phyloP scores from a whole-genome alignment of 2,329 filamentous ascomycete genomes.

The Pseudogymnoascus pannorum region DNA sequence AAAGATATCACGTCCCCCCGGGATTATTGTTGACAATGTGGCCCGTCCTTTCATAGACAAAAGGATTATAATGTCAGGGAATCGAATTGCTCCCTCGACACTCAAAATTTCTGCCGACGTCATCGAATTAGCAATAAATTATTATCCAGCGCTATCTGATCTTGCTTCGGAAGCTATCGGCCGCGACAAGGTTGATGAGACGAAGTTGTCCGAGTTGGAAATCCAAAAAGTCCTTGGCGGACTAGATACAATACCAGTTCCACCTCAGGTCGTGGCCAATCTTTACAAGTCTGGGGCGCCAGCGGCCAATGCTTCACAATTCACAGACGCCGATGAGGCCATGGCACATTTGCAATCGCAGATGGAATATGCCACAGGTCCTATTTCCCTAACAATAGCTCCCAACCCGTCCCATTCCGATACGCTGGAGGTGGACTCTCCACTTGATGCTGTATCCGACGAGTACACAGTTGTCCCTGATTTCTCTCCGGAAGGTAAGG shows the following conservation, averaged over 20 bases:
- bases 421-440: background rate
- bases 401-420: background rate
- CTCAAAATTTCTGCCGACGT: background rate
- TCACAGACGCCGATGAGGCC: background rate
- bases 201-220: background rate
- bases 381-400: background rate
- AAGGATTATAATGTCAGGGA: too few relatives aligned
- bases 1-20: background rate
- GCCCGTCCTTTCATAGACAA: background rate
- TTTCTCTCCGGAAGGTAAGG: background rate
- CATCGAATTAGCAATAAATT: background rate
- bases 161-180: background rate
- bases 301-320: background rate
- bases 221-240: background rate
- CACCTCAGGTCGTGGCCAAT: background rate
- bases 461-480: background rate
- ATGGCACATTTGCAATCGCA: background rate
- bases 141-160: background rate
- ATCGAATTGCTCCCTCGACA: too few relatives aligned
- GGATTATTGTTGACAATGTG: too few relatives aligned
- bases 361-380: background rate
- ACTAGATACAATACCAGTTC: constrained; percentile 1
- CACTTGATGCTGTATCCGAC: background rate
- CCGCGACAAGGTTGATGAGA: background rate
- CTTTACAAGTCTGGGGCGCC: background rate